Percentiles rank a stretch among this genome's conserved stretches.
phyloP scores from a whole-genome alignment of 2,329 filamentous ascomycete genomes.

The Aspergillus novoparasiticus region DNA sequence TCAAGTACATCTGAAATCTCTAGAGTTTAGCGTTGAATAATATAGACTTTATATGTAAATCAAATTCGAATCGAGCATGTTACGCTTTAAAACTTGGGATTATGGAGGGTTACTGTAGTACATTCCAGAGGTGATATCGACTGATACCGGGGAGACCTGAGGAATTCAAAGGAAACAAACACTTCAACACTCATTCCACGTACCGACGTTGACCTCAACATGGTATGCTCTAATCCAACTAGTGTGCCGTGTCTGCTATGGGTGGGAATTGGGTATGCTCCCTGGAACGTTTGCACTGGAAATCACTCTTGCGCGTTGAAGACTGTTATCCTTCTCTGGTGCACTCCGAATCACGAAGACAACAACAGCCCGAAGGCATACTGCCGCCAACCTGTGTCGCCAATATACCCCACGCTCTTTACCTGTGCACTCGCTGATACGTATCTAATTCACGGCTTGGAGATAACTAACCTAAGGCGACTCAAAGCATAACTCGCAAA shows the following conservation, averaged over 20 bases:
- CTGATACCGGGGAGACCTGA: slow-evolving; percentile 18
- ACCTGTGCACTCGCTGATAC: not conserved
- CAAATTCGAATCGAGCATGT: not conserved
- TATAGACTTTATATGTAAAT: not conserved
- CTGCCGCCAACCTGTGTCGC: not conserved
- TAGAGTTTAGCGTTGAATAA: not conserved
- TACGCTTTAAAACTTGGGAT: not conserved
- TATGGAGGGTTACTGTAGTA: slow-evolving; percentile 12
- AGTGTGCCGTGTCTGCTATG: slow-evolving; percentile 5
- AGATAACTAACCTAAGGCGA: slow-evolving; percentile 9
- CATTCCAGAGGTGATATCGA: slow-evolving; percentile 19
- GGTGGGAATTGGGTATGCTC: slow-evolving; percentile 10
- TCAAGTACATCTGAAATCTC: not conserved
- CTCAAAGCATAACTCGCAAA: not conserved
- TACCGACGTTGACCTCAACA: slow-evolving; percentile 7
- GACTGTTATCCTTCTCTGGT: not conserved
- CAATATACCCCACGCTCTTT: not conserved
- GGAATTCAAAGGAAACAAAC: slow-evolving; percentile 27
- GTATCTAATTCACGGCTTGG: not conserved
- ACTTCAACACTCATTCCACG: slow-evolving; percentile 23
- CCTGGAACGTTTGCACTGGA: slow-evolving; percentile 13
- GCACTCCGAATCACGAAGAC: not conserved
- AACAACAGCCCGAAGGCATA: not conserved
- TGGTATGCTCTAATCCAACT: slow-evolving; percentile 16
- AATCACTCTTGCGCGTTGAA: not conserved